Base-by-base conservation (phyloP, 176 grass and related monocot species). In the Poa annua region DNA sequence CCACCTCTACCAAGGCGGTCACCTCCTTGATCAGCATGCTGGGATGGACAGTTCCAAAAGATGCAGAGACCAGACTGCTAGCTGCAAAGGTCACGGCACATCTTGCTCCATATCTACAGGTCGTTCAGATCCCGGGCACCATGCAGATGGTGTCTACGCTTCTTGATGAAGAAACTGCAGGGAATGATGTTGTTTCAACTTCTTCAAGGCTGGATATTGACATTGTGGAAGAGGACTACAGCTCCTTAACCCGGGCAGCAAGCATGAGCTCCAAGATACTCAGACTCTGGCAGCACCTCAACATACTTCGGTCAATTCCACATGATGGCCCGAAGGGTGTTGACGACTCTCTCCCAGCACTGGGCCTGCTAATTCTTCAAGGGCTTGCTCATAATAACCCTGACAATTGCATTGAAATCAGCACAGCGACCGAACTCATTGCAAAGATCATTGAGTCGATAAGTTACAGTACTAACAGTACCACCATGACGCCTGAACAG, bases 391-490 rank as follows among this genome's bases (percentile, higher is more conserved):
- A 36, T 34, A 17, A 36, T 34, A 17, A 77, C 33, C 22, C 21
- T 3, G 36, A 25, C 49, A 85, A 85, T 3, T 77, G 62, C 26
- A 3, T 9, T 22, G 34, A 68, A 47, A 85, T 84, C 16, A 77
- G 3, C 15, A 77, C 0, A 29, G 16, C 47, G 14, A 42, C 21
- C 0, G 21, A 17, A 0, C 61, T 85, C 73, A 67, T 85, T 11
- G 6, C 21, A 3, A 84, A 85, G 62, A 68, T 85, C 16, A 85
- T 42, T 57, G 49, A 36, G 26, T 77, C 44, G 34, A 77, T 63
- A 66, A 54, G 32, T 9, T 65, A 24, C 15, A 66, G 1, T 26
- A 29, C 5, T n/a, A 73, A 53, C 9, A n/a, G n/a, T n/a, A n/a
- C n/a, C n/a, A 55, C 1, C 1, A 25, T 20, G 42, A 44, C 42